Evolutionary conservation across 768 basidiomycete species (phyloP).

Genomic region (Cystoderma amianthinum): DNA sequence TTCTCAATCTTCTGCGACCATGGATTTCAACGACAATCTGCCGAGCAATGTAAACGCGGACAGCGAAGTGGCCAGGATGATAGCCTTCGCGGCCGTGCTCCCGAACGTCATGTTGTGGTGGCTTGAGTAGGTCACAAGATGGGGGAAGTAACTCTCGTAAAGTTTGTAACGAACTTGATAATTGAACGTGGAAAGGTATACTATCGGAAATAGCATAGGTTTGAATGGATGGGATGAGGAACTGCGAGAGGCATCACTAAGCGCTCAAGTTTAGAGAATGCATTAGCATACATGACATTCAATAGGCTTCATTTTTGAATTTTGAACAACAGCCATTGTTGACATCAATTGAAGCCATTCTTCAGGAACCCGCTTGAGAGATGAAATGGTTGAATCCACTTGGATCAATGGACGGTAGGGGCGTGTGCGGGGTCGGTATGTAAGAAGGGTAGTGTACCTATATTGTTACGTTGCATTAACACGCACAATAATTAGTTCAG

Average conservation of each 20-base stretch:
- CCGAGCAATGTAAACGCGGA: conserved; percentile 43
- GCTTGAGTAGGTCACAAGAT: conserved; percentile 13
- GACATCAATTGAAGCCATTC: conserved; percentile 51
- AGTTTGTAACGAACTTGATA: conserved; percentile 35
- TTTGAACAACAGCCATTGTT: conserved; percentile 24
- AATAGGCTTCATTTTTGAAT: conserved; percentile 26
- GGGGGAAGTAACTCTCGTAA: conserved; percentile 34
- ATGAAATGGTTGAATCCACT: conserved; percentile 35
- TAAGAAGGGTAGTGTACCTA: conserved; percentile 33
- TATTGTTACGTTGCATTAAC: too few species aligned
- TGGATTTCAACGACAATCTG: conserved; percentile 34
- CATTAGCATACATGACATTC: conserved; percentile 42
- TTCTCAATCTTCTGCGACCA: conserved; percentile 28
- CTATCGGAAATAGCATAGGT: conserved; percentile 39
- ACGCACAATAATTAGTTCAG: conserved; percentile 2
- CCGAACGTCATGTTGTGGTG: conserved; percentile 3
- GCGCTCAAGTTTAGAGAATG: too few species aligned
- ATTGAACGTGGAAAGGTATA: conserved; percentile 55
- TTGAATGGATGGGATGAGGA: conserved; percentile 38
- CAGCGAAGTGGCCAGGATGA: conserved; percentile 10
- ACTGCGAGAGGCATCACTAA: conserved; percentile 5
- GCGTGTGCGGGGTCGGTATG: conserved; percentile 41
- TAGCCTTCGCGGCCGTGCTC: too few species aligned
- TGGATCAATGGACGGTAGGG: conserved; percentile 36
- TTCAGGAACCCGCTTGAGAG: conserved; percentile 46